Evolutionary conservation across 2,329 filamentous ascomycete genomes (phyloP), one percentile per base, ranked within the genome.

Genomic region (Alternaria gaisen): DNA sequence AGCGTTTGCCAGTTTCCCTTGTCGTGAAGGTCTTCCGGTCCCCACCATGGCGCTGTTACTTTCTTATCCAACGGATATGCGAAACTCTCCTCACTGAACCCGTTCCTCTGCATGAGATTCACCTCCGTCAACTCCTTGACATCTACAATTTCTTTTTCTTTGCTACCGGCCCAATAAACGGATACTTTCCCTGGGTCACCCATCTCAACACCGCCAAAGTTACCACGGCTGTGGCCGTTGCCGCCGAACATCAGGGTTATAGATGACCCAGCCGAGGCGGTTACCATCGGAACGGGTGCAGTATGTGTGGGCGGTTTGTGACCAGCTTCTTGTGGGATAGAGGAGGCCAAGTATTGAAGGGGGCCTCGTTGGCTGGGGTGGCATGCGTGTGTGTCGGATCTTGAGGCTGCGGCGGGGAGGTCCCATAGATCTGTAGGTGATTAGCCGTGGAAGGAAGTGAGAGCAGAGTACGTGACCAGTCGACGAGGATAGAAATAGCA

Each of bases 1-100:
- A 74, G 43, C 2, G 61, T 68, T 60, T 69, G 64, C 71, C 72
- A 74, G 26, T 72, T 73, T 5, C 72, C 72, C 58, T 72, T 73
- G 28, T 74, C 72, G 32, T 68, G 41, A 44, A 74, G 55, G 3
- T 64, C 65, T 42, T 67, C 44, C 18, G 72, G 70, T 1, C 38
- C 59, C 8, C 64, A 64, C 47, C 67, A 44, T 9, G 72, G 70
- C 3, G 41, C 59, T 48, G 57, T 62, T 5, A 73, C 53, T 12
- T 48, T 64, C 34, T 30, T n/a, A 36, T 71, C 65, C 24, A 59
- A 61, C 11, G 71, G 72, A 44, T 60, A 70, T 16, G 60, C 53
- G 50, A 72, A 72, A 5, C 64, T 67, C 55, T 72, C 64, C 6
- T 69, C 72, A 11, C 64, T 58, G 46, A 74, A 73, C 1, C 68